Base-by-base conservation (phyloP, 75 land plant genomes). In the Picea glauca region DNA sequence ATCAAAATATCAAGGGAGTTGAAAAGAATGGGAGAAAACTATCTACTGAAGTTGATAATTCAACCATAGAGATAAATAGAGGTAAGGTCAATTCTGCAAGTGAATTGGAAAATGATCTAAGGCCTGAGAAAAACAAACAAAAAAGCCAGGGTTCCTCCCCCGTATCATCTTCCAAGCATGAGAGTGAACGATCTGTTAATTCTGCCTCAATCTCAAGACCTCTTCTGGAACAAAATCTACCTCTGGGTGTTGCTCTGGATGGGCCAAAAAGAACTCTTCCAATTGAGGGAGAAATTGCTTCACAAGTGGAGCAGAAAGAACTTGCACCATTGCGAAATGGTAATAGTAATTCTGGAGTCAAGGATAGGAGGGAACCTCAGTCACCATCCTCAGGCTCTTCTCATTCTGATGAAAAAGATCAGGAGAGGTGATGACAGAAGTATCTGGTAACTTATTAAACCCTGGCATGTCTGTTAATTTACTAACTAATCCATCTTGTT, bases 231-330 rank as follows among this genome's bases (percentile, higher is more conserved):
- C 94, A 95, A 62, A 95, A 95, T 76, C 81, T 95, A 58, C 90
- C 92, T 33, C 88, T 95, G 23, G 98, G 99, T 59, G 98, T 98
- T 63, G 98, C 98, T 67, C 79, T 98, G 72, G 93, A 98, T 74
- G 98, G 96, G 0, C 91, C 99, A 23, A 98, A 98, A 74, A 78
- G 93, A 63, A 91, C 94, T 8, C 88, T 95, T 18, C 98, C 99
- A 2, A 84, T 93, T 31, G 96, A 93, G 32, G 91, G 92, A 32
- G 95, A 81, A 23, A 83, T 82, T 33, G 63, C 65, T 60, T 5
- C 84, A 2, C 21, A 72, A 3, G 40, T 38, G 17, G 87, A 80
- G 8, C 80, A 14, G 13, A 91, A 86, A 46, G 88, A 88, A 76
- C 31, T 86, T 79, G 76, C 86, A n/a, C 65, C 80, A 2, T 17